A percentile compares a stretch with the other conserved stretches of the same genome.
These are phyloP conservation scores for Carex myosuroides DNA, from an alignment of 176 grass and related monocot species.

Conservation along the genomic window DNA sequence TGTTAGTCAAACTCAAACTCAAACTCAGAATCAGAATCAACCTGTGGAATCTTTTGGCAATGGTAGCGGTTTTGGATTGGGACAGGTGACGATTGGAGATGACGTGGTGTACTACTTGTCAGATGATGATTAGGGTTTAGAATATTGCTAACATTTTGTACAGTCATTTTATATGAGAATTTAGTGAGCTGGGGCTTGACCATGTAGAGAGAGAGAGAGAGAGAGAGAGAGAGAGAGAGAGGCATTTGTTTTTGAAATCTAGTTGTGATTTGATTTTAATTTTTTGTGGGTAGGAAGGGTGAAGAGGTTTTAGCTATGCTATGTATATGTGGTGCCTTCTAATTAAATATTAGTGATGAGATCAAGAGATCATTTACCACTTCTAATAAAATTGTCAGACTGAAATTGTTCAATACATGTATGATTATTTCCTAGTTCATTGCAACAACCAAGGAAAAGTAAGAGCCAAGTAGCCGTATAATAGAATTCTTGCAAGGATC, in stretches of 20 bases:
- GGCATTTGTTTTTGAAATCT: background rate
- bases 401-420: too few relatives aligned
- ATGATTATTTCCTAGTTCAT: too few relatives aligned
- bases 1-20: background rate
- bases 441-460: too few relatives aligned
- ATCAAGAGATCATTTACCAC: too few relatives aligned
- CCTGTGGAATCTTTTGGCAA: background rate
- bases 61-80: background rate
- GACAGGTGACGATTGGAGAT: background rate
- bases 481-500: too few relatives aligned
- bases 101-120: slow-evolving; percentile 17
- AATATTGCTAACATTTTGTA: background rate
- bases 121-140: slow-evolving; percentile 20
- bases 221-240: background rate
- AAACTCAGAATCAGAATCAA: background rate
- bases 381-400: too few relatives aligned
- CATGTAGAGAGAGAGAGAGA: background rate
- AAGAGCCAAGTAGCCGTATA: too few relatives aligned
- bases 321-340: background rate
- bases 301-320: background rate
- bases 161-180: background rate
- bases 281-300: background rate
- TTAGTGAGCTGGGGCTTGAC: background rate
- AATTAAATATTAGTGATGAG: background rate
- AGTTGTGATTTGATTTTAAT: background rate